Base-by-base conservation (phyloP, 2,329 filamentous ascomycete genomes). In the Claviceps purpurea region DNA sequence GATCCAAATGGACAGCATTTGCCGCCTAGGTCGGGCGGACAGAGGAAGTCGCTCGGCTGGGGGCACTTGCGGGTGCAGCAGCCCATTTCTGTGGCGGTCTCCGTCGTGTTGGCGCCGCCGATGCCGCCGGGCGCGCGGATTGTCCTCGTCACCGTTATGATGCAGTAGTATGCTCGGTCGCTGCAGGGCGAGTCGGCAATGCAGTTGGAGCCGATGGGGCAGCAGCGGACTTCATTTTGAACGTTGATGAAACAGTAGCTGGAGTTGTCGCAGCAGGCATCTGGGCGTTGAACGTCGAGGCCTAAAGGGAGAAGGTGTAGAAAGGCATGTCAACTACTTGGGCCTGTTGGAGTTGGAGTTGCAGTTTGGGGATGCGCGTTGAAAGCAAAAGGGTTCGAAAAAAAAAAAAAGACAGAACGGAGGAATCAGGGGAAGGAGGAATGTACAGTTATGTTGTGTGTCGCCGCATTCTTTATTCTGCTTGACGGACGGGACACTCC, bases 1-100 rank as follows among this genome's bases (percentile, higher is more conserved):
- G 62, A 64, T 42, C 68, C 72, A 56, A 70, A 75, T 8, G 58
- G 50, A 57, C 78, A 81, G 64, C 78, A 81, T 49, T 69, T 68
- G 18, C 70, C 70, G 52, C 76, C 74, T 30, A 73, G 66, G 2
- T 52, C 58, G 8, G 53, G 38, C 18, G 73, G 64, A 57, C 77
- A 80, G 24, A 66, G 65, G 57, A 72, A 78, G 47, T 66, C 60
- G 56, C 67, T 70, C 24, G 69, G 68, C 45, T 55, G 58, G 11
- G 68, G 68, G 50, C 74, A 76, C 1, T 56, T 54, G 1, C 73
- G 69, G 37, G 60, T 55, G 57, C 71, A 71, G 57, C 73, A 74
- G 20, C 67, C 66, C 4, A 55, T 48, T 30, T 56, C 55, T 14
- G 58, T 57, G 14, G 61, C 20, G 8, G 30, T 14, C 26, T n/a